A percentile compares a stretch with the other conserved stretches of the same genome.
These are phyloP conservation scores for Pontederia paniculata DNA, from an alignment of 176 grass and related monocot species.

Conservation along the genomic window DNA sequence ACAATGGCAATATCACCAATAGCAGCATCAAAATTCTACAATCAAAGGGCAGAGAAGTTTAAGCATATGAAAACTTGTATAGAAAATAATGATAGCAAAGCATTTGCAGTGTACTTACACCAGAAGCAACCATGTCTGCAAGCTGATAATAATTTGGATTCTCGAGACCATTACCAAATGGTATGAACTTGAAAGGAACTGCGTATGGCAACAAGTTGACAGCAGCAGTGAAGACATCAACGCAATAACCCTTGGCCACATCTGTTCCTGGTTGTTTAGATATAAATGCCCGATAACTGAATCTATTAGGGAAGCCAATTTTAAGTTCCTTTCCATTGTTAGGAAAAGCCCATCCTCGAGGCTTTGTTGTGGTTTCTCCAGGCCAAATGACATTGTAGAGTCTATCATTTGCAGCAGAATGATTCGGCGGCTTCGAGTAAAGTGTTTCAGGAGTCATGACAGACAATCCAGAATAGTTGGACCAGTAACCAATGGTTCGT, in stretches of 20 bases:
- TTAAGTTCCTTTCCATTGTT: constrained; percentile 65
- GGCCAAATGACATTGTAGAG: constrained; percentile 92
- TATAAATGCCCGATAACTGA: constrained; percentile 58
- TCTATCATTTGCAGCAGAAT: constrained; percentile 45
- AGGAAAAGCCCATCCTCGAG: constrained; percentile 87
- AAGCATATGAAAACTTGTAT: too few relatives aligned
- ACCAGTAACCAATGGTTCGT: constrained; percentile 79
- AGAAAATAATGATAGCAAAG: too few relatives aligned
- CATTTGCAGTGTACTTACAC: constrained; percentile 41
- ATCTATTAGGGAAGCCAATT: constrained; percentile 72
- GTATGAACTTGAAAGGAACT: constrained; percentile 60
- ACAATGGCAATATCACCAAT: constrained; percentile 61
- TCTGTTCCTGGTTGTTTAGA: constrained; percentile 38
- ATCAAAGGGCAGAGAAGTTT: too few relatives aligned
- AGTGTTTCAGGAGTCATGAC: constrained; percentile 49
- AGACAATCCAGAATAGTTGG: constrained; percentile 75
- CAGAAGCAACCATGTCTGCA: constrained; percentile 42
- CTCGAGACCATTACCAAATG: constrained; percentile 54
- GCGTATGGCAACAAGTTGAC: constrained; percentile 84
- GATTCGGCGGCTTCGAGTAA: constrained; percentile 57
- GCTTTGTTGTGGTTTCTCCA: constrained; percentile 50
- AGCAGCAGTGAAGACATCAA: constrained; percentile 83
- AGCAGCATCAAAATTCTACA: constrained; percentile 63
- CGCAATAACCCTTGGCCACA: constrained; percentile 66
- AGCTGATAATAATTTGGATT: constrained; percentile 64